phyloP scores from a whole-genome alignment of 208 protist genomes.

The Trypanosoma cruzi region DNA sequence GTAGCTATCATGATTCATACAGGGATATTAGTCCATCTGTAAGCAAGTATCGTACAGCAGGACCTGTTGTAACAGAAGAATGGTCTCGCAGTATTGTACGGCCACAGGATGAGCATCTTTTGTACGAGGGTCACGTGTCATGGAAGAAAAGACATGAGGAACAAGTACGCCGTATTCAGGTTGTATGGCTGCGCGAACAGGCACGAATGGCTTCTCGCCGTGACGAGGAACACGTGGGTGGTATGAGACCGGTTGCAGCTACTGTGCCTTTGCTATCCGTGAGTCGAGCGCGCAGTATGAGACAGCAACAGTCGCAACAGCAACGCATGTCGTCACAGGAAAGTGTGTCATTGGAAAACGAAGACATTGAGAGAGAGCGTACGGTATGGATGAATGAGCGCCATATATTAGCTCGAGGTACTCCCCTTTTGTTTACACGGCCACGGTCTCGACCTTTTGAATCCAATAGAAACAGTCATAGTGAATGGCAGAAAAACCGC shows the following conservation, averaged over 20 bases:
- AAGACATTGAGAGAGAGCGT: not conserved
- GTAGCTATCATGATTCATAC: not conserved
- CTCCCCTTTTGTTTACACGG: constrained; percentile 24
- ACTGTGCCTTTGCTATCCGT: not conserved
- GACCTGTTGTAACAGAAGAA: constrained; percentile 70
- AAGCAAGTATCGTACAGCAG: constrained; percentile 1
- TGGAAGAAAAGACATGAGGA: constrained; percentile 19
- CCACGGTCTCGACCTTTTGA: constrained; percentile 16
- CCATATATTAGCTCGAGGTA: constrained; percentile 24
- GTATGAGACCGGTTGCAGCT: not conserved
- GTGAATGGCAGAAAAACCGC: not conserved
- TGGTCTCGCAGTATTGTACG: constrained; percentile 81
- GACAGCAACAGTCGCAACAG: constrained; percentile 8
- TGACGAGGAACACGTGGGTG: not conserved
- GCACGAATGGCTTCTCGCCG: not conserved
- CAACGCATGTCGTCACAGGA: not conserved
- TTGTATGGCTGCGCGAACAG: constrained; percentile 9
- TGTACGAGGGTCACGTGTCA: constrained; percentile 41
- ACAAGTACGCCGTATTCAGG: constrained; percentile 14
- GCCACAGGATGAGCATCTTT: constrained; percentile 68
- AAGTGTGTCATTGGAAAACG: not conserved
- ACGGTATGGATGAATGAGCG: constrained; percentile 27
- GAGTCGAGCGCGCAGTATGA: constrained; percentile 4
- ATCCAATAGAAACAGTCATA: not conserved
- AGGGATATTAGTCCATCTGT: not conserved